Evolutionary conservation across 805 yeast genomes (phyloP).

Genomic region (Yamadazyma sp.): DNA sequence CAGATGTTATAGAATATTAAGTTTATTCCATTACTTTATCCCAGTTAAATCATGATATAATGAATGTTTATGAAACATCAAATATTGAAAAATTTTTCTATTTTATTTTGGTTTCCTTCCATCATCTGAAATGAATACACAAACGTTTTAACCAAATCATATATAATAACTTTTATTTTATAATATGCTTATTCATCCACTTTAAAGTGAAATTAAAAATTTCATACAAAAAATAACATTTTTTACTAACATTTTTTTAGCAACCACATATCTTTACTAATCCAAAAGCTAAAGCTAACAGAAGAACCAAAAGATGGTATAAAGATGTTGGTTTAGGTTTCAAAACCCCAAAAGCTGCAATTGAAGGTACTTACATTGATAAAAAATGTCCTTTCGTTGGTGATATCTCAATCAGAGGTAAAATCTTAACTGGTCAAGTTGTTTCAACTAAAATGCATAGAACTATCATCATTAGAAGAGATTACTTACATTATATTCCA

Average conservation of each 20-base stretch:
- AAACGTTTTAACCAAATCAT: no score
- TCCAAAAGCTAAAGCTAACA: constrained; percentile 99
- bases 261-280: constrained; percentile 99
- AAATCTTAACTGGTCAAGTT: constrained; percentile 98
- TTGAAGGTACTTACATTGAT: constrained; percentile 98
- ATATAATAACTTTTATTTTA: no score
- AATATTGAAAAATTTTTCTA: no score
- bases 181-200: no score
- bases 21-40: no score
- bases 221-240: no score
- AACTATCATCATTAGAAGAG: constrained; percentile 99
- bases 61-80: no score
- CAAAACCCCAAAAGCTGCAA: constrained; percentile 99
- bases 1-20: no score
- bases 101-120: no score
- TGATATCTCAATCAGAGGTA: constrained; percentile 97
- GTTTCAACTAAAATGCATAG: constrained; percentile 99
- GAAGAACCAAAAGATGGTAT: constrained; percentile 99
- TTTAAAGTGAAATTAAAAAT: no score
- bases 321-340: constrained; percentile 99
- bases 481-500: constrained; percentile 99
- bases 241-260: constrained; percentile 41
- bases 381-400: constrained; percentile 99
- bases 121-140: no score
- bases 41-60: not conserved